Evolutionary conservation across 2,329 filamentous ascomycete genomes (phyloP), one percentile per base, ranked within the genome.

Genomic region (Claviceps maximensis): DNA sequence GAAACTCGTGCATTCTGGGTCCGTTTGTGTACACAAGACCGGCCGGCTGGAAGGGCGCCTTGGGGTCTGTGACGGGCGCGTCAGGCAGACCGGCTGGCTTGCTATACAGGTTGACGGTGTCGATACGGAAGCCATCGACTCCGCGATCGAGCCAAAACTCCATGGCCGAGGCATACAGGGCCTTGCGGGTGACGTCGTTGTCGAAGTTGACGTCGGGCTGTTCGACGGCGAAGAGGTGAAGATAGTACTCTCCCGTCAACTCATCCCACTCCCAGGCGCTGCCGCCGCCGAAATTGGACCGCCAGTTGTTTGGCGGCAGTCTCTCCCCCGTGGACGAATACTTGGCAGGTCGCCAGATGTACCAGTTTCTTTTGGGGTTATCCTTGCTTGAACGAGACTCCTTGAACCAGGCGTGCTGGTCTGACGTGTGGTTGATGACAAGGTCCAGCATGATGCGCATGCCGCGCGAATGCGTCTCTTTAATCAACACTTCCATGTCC

Each of bases 171-270:
- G 83, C 74, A 64, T 89, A 86, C 7, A 90, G 81, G 1, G 86
- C 87, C 47, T 78, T 70, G 17, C 86, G 77, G 0, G 85, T 79
- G 10, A 77, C 79, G 0, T 74, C 73, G 54, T 84, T 86, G 62
- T 90, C 85, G 86, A 87, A 93, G 68, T 93, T 93, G n/a, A 93
- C 74, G 60, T 93, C 88, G 0, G 88, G 87, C 64, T 91, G 87
- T 58, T 87, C 80, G 5, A 77, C 77, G 7, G 83, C 81, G 65
- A 88, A 94, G 12, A 93, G 74, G 56, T 86, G 82, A 0, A 90
- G 77, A 61, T 88, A 90, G 65, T 88, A 90, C 66, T 90, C 84
- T 48, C 76, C 73, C 0, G 85, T 87, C n/a, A 68, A 63, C 58
- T 86, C 80, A 60, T 89, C 86, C 71, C 80, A 90, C 55, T 82